A percentile compares a stretch with the other conserved stretches of the same genome.
Evolutionary conservation across 2,329 filamentous ascomycete species (phyloP).

Genomic region (Alternaria ventricosa): DNA sequence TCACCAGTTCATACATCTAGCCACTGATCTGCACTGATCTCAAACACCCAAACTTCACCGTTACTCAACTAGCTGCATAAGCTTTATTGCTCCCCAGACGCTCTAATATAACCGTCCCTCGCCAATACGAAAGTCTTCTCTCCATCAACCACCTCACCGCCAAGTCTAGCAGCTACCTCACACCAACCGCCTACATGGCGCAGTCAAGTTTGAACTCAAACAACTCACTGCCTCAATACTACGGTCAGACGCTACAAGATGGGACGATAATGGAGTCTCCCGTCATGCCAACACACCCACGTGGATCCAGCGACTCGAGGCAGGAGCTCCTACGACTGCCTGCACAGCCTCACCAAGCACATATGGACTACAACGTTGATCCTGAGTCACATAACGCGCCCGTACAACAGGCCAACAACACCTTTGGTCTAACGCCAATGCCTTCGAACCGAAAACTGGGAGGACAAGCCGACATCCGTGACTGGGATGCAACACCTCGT

Average conservation of each 20-base stretch:
- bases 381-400: constrained; percentile 20
- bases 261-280: constrained; percentile 38
- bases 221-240: constrained; percentile 33
- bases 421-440: constrained; percentile 11
- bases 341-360: constrained; percentile 34
- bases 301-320: constrained; percentile 30
- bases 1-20: constrained; percentile 6
- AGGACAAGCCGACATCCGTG: constrained; percentile 20
- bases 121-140: constrained; percentile 6
- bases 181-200: constrained; percentile 27
- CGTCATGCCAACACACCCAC: constrained; percentile 13
- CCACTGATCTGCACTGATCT: background rate
- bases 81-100: background rate
- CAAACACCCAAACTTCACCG: background rate
- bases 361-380: constrained; percentile 23
- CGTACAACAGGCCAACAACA: constrained; percentile 13
- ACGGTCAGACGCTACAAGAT: constrained; percentile 39
- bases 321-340: constrained; percentile 40
- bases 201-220: constrained; percentile 3
- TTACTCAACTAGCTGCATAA: background rate
- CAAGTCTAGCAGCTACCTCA: constrained; percentile 2
- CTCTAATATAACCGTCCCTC: background rate
- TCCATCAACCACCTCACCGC: constrained; percentile 1
- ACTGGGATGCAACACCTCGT: constrained; percentile 7
- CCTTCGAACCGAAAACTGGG: constrained; percentile 15